Conservation (phyloP, 2,329 filamentous ascomycete species). For the Chaetomium olivaceum region DNA sequence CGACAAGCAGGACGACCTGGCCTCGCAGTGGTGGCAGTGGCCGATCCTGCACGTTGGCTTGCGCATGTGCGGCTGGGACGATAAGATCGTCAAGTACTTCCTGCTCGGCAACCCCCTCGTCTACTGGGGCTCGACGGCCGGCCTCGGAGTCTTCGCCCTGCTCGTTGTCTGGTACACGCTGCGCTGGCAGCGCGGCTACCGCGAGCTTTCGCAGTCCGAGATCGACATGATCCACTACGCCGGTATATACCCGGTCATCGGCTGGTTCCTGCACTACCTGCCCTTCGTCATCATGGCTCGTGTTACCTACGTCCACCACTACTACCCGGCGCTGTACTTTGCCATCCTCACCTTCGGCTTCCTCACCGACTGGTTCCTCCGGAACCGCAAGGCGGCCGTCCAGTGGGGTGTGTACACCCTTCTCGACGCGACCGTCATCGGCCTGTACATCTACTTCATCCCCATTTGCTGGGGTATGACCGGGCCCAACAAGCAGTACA, state of each 20-base stretch:
- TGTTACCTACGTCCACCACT: constrained; percentile 99
- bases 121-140: constrained; percentile 90
- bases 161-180: constrained; percentile 82
- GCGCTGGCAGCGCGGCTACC: constrained; percentile 93
- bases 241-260: constrained; percentile 84
- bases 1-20: constrained; percentile 97
- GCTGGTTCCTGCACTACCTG: constrained; percentile 95
- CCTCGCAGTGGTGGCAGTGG: constrained; percentile 98
- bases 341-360: constrained; percentile 90
- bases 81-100: constrained; percentile 96
- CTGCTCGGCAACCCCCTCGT: constrained; percentile 93
- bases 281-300: constrained; percentile 97
- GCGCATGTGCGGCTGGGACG: constrained; percentile 98
- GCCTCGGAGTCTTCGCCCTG: constrained; percentile 70
- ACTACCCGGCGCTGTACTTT: constrained; percentile 98
- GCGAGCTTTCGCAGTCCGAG: constrained; percentile 74
- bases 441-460: constrained; percentile 85
- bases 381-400: constrained; percentile 62
- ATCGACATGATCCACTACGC: constrained; percentile 95
- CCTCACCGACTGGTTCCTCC: constrained; percentile 78
- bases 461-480: constrained; percentile 97
- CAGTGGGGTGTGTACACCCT: constrained; percentile 70
- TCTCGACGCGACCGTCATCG: constrained; percentile 73
- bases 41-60: constrained; percentile 92
- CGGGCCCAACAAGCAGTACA: constrained; percentile 79